Conservation (phyloP, 345 rosid species). For the Camelina sativa region DNA sequence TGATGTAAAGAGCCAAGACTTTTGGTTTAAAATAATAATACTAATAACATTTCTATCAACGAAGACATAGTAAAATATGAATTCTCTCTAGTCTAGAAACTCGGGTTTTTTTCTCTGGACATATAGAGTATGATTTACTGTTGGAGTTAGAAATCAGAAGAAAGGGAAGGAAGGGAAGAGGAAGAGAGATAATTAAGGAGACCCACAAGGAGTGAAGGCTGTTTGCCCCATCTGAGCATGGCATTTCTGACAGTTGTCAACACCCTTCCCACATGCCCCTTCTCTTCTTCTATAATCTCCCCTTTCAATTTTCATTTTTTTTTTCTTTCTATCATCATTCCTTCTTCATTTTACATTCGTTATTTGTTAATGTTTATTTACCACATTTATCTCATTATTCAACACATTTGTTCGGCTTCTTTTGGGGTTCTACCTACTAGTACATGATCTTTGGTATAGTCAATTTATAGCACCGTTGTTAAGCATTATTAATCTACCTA, state of each 20-base stretch:
- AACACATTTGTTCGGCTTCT: not conserved
- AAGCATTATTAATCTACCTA: not conserved
- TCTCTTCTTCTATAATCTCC: not conserved
- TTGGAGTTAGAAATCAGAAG: not conserved
- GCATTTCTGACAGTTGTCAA: slow-evolving; percentile 45
- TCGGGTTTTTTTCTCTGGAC: not conserved
- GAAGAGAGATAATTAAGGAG: slow-evolving; percentile 43
- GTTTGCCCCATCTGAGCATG: slow-evolving; percentile 44
- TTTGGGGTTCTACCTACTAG: not conserved
- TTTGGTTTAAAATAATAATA: not conserved
- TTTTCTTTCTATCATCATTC: slow-evolving; percentile 17
- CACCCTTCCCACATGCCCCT: slow-evolving; percentile 43
- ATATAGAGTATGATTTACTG: slow-evolving; percentile 27
- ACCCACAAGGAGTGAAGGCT: slow-evolving; percentile 47
- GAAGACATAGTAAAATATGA: slow-evolving; percentile 6
- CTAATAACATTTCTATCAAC: not conserved
- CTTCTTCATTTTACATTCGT: slow-evolving; percentile 26
- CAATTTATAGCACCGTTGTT: slow-evolving; percentile 5
- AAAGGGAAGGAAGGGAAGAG: slow-evolving; percentile 35
- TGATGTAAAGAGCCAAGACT: not conserved
- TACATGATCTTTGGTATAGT: not conserved
- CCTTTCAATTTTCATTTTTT: not conserved
- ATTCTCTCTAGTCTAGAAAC: not conserved
- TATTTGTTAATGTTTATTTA: slow-evolving; percentile 27
- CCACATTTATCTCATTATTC: not conserved